phyloP scores from a whole-genome alignment of 306 rosid species.

The Cucumis hystrix region DNA sequence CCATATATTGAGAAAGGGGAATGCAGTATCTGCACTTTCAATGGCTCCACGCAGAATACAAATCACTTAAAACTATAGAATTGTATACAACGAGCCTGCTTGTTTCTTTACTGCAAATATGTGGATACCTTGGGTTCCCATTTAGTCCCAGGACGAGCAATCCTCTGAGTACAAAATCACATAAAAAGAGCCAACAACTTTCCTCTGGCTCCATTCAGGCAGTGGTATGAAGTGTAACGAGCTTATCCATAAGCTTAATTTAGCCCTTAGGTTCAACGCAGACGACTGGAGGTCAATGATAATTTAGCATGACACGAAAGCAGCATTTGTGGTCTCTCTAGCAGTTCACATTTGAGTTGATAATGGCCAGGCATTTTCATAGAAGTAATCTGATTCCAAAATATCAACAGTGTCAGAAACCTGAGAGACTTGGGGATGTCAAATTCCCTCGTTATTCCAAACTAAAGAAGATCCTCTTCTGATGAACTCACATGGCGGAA shows the following conservation, averaged over 20 bases:
- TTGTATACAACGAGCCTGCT: background rate
- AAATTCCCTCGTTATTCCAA: conserved; percentile 42
- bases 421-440: conserved; percentile 8
- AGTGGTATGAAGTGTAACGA: background rate
- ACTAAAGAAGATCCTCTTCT: conserved; percentile 45
- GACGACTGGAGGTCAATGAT: background rate
- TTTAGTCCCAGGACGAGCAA: background rate
- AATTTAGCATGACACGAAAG: background rate
- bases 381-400: background rate
- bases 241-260: background rate
- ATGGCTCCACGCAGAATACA: background rate
- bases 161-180: background rate
- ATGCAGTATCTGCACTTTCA: background rate
- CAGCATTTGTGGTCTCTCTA: background rate
- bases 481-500: conserved; percentile 30
- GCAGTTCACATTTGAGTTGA: background rate
- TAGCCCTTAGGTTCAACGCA: background rate
- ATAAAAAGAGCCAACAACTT: background rate
- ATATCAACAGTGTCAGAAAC: background rate
- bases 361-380: background rate
- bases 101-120: background rate
- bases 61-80: background rate
- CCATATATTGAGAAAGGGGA: background rate
- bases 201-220: background rate
- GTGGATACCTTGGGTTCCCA: background rate